phyloP scores from a whole-genome alignment of 2,329 filamentous ascomycete genomes.

The Westerdykella sp. region DNA sequence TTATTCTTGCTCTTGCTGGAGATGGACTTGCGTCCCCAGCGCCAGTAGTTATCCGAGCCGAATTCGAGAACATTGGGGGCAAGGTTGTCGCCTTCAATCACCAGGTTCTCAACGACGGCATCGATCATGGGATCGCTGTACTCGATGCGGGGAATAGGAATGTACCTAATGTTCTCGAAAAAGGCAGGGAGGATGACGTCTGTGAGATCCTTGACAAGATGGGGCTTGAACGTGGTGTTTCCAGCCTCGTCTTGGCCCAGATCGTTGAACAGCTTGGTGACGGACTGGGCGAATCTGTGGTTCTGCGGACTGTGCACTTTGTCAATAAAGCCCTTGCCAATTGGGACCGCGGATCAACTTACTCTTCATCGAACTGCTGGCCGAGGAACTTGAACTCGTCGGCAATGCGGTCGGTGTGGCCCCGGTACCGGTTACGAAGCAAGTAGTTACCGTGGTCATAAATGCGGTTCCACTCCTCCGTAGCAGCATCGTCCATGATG shows the following conservation, averaged over 20 bases:
- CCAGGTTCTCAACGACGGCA: constrained; percentile 85
- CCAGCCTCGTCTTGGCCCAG: constrained; percentile 83
- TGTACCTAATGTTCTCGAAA: constrained; percentile 80
- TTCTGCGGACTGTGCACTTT: constrained; percentile 54
- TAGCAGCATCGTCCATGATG: constrained; percentile 75
- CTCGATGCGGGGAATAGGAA: constrained; percentile 91
- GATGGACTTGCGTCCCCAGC: constrained; percentile 86
- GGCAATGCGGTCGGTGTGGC: constrained; percentile 76
- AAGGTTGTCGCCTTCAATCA: constrained; percentile 94
- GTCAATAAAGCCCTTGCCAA: not conserved
- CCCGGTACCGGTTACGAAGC: constrained; percentile 79
- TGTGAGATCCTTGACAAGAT: constrained; percentile 80
- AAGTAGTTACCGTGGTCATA: constrained; percentile 83
- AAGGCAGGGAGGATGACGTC: constrained; percentile 78
- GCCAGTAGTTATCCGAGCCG: constrained; percentile 87
- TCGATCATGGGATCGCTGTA: constrained; percentile 80
- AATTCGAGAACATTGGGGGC: constrained; percentile 89
- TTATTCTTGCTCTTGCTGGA: constrained; percentile 76
- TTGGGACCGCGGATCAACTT: constrained; percentile 1
- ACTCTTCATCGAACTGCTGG: constrained; percentile 81
- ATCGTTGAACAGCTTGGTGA: constrained; percentile 82
- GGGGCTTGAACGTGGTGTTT: constrained; percentile 84
- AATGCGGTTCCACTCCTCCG: constrained; percentile 72
- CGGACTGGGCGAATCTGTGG: constrained; percentile 65
- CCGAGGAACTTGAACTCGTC: constrained; percentile 88